Conservation (phyloP, 805 yeast genomes). For the Saturnispora zaruensis region DNA sequence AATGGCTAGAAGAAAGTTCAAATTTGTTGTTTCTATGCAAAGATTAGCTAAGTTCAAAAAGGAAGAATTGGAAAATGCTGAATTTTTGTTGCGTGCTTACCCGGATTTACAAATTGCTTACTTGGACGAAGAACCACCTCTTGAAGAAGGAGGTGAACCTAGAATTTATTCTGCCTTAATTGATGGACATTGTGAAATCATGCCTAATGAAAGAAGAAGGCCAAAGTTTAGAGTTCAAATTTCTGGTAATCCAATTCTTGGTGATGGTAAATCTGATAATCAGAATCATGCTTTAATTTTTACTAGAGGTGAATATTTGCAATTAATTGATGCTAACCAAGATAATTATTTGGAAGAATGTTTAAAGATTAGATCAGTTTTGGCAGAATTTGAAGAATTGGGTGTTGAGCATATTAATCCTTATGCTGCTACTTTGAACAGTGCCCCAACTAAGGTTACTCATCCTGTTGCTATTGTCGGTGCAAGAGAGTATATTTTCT, state of each 20-base stretch:
- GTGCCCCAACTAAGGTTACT: slow-evolving; percentile 39
- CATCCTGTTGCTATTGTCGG: slow-evolving; percentile 81
- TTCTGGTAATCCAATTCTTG: slow-evolving; percentile 78
- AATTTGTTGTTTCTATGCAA: slow-evolving; percentile 80
- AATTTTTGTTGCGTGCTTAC: slow-evolving; percentile 71
- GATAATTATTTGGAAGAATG: slow-evolving; percentile 83
- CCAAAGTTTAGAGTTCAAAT: slow-evolving; percentile 69
- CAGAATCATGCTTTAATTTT: slow-evolving; percentile 76
- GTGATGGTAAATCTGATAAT: slow-evolving; percentile 85
- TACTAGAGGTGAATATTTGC: slow-evolving; percentile 79
- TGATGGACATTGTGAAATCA: slow-evolving; percentile 71
- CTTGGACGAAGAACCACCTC: slow-evolving; percentile 85
- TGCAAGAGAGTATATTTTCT: slow-evolving; percentile 80
- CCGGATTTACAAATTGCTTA: slow-evolving; percentile 88
- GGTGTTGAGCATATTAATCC: slow-evolving; percentile 73
- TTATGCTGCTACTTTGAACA: slow-evolving; percentile 63
- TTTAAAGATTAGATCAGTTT: slow-evolving; percentile 69
- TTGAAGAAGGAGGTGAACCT: slow-evolving; percentile 60
- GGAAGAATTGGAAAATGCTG: slow-evolving; percentile 73
- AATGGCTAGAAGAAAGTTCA: slow-evolving; percentile 80
- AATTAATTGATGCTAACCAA: slow-evolving; percentile 79
- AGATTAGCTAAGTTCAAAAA: slow-evolving; percentile 62
- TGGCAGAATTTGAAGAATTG: slow-evolving; percentile 77
- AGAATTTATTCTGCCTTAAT: slow-evolving; percentile 68
- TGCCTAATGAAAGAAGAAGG: slow-evolving; percentile 66